Base-by-base conservation (phyloP, 352 stramenopile species). In the Globisporangium paroecandrum region DNA sequence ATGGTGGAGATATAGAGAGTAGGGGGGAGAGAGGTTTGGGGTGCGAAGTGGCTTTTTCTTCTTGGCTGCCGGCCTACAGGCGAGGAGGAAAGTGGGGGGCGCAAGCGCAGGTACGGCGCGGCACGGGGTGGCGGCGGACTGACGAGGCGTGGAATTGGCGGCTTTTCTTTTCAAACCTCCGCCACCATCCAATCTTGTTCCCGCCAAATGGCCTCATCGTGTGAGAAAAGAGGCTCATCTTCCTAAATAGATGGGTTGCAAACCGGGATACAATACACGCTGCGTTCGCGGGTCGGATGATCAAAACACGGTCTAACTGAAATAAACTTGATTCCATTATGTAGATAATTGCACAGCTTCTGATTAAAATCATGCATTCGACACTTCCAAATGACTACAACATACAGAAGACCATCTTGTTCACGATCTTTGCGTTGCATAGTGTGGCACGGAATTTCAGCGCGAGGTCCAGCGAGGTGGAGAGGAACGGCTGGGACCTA, bases 1-100 rank as follows among this genome's bases (percentile, higher is more conserved):
- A 93, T 93, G 59, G 18, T 62, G 51, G n/a, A 22, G 20, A 32
- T 7, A 15, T 58, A 4, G 29, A 3, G 25, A 18, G 41, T 6
- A n/a, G 8, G 3, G 0, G 15, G 43, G 36, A 15, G 24, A 3
- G 27, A 41, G 62, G 43, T 18, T 43, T 58, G 12, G 24, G 8
- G 54, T 15, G 27, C 36, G 4, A 9, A 8, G 54, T 15, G 27
- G 18, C 43, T 51, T 51, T 18, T 49, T 47, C 41, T 49, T 51
- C 43, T 51, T 61, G 55, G 55, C 55, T 61, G 20, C 55, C 29
- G 20, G 27, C 55, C 55, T 61, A 27, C 55, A 46, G 29, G 55
- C 29, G 29, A 61, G 20, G 55, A 61, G 9, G 55, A 61, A 61
- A 61, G 55, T 61, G 55, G 55, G 29, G 13, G 27, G 29, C 18